Base-by-base conservation (phyloP, 2,329 filamentous ascomycete genomes). In the Gremmenia infestans region DNA sequence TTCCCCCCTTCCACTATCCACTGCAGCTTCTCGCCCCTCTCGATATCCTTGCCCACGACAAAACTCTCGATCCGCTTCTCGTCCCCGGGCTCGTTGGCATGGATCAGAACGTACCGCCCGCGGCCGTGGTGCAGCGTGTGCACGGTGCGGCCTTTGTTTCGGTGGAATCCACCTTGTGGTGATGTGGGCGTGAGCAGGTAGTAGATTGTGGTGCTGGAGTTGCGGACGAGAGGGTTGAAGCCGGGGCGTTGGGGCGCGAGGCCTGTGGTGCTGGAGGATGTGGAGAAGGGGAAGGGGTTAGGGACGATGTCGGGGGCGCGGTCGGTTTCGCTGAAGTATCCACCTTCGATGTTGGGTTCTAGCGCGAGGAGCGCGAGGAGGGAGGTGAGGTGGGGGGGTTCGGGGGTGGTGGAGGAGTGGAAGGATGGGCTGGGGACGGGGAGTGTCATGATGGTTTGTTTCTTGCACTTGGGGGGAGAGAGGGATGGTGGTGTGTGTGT, bases 1-100 rank as follows among this genome's bases (percentile, higher is more conserved):
- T 83, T 82, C 4, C 81, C 84, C 0, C 85, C 85, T 52, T 86
- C 82, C 7, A 89, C 85, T 57, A 87, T 74, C 85, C 85, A 89
- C 68, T 87, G 83, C 65, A 86, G 60, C 67, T 68, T 79, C 73
- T 89, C 86, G 0, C 84, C 85, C 0, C 66, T 70, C 4, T 72
- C 73, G 5, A 87, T 71, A 65, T 85, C 72, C 12, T 73, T 74
- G 0, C 85, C 86, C 1, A 88, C 86, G 3, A 84, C 69, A 62
- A 86, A 88, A 6, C 75, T 80, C 71, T 88, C 85, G n/a, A 88
- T 70, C 15, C 76, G 71, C 46, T 79, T 79, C 58, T 56, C 63
- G 50, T 63, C 64, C 5, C 64, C 62, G 35, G 48, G 68, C 68
- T 80, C 76, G 63, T 81, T 77, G 8, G 78, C 77, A 60, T 87